Evolutionary conservation across 768 basidiomycete species (phyloP).

Genomic region (Lactarius hatsudake): DNA sequence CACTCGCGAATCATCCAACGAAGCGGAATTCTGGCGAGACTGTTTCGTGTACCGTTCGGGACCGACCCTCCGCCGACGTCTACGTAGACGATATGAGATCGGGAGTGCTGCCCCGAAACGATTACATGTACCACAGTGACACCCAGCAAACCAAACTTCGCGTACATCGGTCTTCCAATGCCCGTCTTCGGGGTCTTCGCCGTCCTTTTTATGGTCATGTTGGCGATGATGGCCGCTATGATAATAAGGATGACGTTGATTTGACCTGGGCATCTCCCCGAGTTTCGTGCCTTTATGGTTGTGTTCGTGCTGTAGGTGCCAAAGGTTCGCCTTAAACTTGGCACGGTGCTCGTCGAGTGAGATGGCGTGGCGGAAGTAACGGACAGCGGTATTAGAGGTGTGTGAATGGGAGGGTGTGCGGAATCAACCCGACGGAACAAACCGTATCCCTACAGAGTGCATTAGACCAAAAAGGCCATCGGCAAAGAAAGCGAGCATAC

Average conservation of each 20-base stretch:
- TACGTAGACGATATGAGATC: conserved; percentile 30
- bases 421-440: conserved; percentile 61
- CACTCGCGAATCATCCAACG: conserved; percentile 56
- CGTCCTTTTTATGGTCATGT: conserved; percentile 35
- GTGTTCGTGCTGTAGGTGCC: conserved; percentile 31
- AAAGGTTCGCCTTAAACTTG: conserved; percentile 43
- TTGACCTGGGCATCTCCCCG: conserved; percentile 46
- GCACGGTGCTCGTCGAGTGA: conserved; percentile 68
- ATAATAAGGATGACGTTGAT: conserved; percentile 30
- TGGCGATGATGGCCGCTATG: conserved; percentile 12
- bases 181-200: conserved; percentile 38
- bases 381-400: conserved; percentile 55
- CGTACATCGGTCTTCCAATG: conserved; percentile 52
- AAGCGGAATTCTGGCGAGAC: conserved; percentile 66
- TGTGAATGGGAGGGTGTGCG: conserved; percentile 64
- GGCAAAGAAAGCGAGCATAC: conserved; percentile 35
- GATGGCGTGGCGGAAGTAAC: conserved; percentile 67
- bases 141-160: conserved; percentile 82
- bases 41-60: conserved; percentile 51
- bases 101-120: background rate
- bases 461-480: conserved; percentile 1
- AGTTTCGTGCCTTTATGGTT: conserved; percentile 47
- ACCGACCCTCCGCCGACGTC: conserved; percentile 77
- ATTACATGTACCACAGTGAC: conserved; percentile 56
- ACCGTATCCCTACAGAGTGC: conserved; percentile 61